Conservation (phyloP, 176 grass and related monocot species). For the Neostapfia colusana region DNA sequence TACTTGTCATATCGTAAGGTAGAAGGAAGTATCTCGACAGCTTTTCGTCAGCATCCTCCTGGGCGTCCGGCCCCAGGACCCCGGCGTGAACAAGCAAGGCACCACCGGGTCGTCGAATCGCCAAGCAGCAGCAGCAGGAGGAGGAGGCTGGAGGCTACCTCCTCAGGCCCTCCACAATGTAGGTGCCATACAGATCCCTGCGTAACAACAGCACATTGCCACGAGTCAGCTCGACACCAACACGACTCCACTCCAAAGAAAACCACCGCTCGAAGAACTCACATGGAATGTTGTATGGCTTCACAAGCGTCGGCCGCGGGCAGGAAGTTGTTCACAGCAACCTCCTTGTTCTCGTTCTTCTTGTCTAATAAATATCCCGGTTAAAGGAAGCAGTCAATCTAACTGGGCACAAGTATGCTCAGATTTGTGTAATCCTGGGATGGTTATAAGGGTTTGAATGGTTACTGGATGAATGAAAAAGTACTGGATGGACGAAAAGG, state of each 20-base stretch:
- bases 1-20: conserved; percentile 5
- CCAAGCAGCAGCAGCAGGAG: too few species aligned
- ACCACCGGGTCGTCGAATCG: too few species aligned
- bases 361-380: conserved; percentile 63
- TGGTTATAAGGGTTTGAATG: not conserved
- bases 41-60: conserved; percentile 48
- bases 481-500: conserved; percentile 39
- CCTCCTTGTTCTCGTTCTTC: conserved; percentile 99
- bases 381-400: conserved; percentile 40
- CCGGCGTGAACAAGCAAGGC: too few species aligned
- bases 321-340: conserved; percentile 92
- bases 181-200: conserved; percentile 94
- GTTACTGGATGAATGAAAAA: not conserved
- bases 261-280: conserved; percentile 11
- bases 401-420: not conserved
- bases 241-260: not conserved
- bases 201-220: not conserved
- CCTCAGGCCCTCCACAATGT: conserved; percentile 83
- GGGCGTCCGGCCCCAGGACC: too few species aligned
- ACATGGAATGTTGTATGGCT: conserved; percentile 85
- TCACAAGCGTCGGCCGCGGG: conserved; percentile 61
- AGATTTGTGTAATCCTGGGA: not conserved
- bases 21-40: not conserved
- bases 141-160: conserved; percentile 40
- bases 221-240: not conserved